phyloP scores from a whole-genome alignment of 805 yeast species.

The Tetrapisispora fleetii region DNA sequence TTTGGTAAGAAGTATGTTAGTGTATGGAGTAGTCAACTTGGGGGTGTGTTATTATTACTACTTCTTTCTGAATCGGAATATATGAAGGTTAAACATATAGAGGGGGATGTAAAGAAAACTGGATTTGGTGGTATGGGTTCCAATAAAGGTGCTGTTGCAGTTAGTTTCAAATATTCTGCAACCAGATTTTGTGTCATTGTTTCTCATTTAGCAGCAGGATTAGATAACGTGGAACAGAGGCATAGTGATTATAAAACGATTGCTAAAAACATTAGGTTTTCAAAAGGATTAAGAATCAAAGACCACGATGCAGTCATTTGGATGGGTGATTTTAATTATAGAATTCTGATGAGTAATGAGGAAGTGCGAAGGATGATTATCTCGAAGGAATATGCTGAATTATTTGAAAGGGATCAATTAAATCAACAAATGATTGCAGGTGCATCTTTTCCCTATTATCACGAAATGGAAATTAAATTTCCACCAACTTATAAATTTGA shows the following conservation, averaged over 20 bases:
- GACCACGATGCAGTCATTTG: conserved; percentile 82
- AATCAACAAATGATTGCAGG: conserved; percentile 64
- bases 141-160: conserved; percentile 71
- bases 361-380: conserved; percentile 50
- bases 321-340: conserved; percentile 90
- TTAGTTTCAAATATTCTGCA: conserved; percentile 54
- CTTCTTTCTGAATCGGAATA: conserved; percentile 50
- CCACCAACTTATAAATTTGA: conserved; percentile 94
- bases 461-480: conserved; percentile 70
- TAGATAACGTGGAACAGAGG: conserved; percentile 68
- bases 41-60: conserved; percentile 69
- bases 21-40: conserved; percentile 71
- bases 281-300: conserved; percentile 44
- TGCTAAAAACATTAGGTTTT: conserved; percentile 55
- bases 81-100: conserved; percentile 47
- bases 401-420: conserved; percentile 71
- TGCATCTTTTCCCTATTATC: conserved; percentile 70
- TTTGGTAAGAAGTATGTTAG: conserved; percentile 40
- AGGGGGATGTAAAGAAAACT: conserved; percentile 73
- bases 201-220: conserved; percentile 92
- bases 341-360: conserved; percentile 65
- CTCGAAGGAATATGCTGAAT: conserved; percentile 36
- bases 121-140: conserved; percentile 89
- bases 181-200: conserved; percentile 70
- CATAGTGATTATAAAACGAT: conserved; percentile 80